Evolutionary conservation across 2,329 filamentous ascomycete genomes (phyloP), one percentile per base, ranked within the genome.

Genomic region (Aspergillus niger): DNA sequence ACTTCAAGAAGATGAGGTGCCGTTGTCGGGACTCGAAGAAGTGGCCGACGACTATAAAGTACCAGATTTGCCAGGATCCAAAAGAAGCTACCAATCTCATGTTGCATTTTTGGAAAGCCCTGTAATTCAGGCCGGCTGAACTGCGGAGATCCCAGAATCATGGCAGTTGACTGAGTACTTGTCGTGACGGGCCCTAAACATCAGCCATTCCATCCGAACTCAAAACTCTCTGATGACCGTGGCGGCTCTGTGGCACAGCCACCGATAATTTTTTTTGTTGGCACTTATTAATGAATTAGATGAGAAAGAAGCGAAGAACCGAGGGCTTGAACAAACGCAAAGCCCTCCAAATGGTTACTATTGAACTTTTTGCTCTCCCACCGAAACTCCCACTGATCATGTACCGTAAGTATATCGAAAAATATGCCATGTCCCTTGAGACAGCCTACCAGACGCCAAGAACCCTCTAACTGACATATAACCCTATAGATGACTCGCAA

Each of bases 321-420:
- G 20, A 20, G 5, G 30, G 15, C 15, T 11, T 8, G 8, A 10
- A 47, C 5, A 55, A 47, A 24, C 15, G 4, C 30, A 17, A 7
- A 22, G 41, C 13, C 26, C 30, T 39, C 15, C 7, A 15, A 24
- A 32, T 15, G 36, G 32, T 24, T 11, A 26, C 7, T 55, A 4
- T 17, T 28, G 28, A 22, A 8, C 20, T 13, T 47, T 55, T 13
- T 28, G 24, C 26, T 13, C 20, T 26, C 4, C n/a, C 24, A 30
- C 38, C 39, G 24, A 55, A 22, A 47, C 39, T 47, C 53, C 39
- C 39, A 22, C 28, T 39, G 17, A 55, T n/a, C 53, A 43, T 50
- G 43, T 22, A 47, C 53, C 39, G 53, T 55, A 55, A 15, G 53
- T 55, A 55, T 55, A 55, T 28, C 53, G n/a, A 47, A 36, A 10